A percentile compares a stretch with the other conserved stretches of the same genome.
phyloP scores from a whole-genome alignment of 352 stramenopile species.

The Globisporangium orthogonon region DNA sequence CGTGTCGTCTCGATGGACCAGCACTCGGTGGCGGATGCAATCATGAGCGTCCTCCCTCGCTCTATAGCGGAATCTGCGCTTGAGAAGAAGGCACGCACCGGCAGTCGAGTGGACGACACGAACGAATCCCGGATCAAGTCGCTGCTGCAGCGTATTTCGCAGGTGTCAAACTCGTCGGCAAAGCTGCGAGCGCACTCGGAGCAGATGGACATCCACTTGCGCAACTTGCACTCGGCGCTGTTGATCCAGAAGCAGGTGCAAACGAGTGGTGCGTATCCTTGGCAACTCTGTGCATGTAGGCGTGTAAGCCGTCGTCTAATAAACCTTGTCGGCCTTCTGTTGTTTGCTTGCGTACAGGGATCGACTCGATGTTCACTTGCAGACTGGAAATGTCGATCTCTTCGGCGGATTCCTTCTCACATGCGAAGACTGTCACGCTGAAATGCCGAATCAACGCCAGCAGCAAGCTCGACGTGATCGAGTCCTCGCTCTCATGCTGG shows the following conservation, averaged over 20 bases:
- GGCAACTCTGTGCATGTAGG: background rate
- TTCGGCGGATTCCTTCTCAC: constrained; percentile 1
- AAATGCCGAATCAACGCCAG: constrained; percentile 11
- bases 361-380: constrained; percentile 9
- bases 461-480: constrained; percentile 4
- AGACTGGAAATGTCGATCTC: constrained; percentile 5
- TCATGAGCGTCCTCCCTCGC: constrained; percentile 15
- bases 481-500: constrained; percentile 11
- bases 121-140: constrained; percentile 26
- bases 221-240: constrained; percentile 34
- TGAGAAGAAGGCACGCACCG: background rate
- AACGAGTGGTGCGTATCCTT: constrained; percentile 3
- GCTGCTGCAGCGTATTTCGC: constrained; percentile 29
- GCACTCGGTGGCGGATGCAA: constrained; percentile 9
- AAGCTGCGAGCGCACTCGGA: constrained; percentile 24
- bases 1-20: constrained; percentile 22
- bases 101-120: background rate
- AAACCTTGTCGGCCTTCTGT: background rate
- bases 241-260: constrained; percentile 25
- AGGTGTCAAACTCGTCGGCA: constrained; percentile 26
- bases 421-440: constrained; percentile 7
- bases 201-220: constrained; percentile 31
- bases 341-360: constrained; percentile 1
- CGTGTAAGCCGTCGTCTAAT: background rate
- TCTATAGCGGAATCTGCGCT: background rate